Evolutionary conservation across 169 alveolate genomes (phyloP), one percentile per base, ranked within the genome.

Genomic region (Plasmodium adleri): DNA sequence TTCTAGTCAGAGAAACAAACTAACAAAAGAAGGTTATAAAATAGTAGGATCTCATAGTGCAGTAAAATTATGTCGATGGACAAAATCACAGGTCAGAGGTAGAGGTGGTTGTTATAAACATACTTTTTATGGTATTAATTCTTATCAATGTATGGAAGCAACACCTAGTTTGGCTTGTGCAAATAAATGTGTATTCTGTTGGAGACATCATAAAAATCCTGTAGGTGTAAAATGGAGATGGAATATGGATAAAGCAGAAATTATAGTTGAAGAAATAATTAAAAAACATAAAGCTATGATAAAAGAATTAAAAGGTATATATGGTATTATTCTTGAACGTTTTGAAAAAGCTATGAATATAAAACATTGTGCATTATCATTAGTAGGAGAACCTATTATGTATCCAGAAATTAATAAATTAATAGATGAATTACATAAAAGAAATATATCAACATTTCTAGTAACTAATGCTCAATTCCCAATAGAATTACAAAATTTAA

Each of bases 371-470:
- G 98, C 98, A 3, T 88, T 95, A 59, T 94, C 97, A 9, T 94
- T 96, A 66, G 98, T 96, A 2, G 98, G 98, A 28, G 98, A 96
- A 90, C 98, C 98, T n/a, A 95, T 96, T 28, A 95, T 96, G 97
- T 96, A 95, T 88, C 97, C 98, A 8, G 94, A 88, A 78, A 95
- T 96, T 78, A 96, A 96, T 85, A 95, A 95, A 88, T 88, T 96
- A 67, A 74, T 96, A 62, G 86, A 67, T 49, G 96, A 90, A 26
- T 92, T 96, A 71, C 98, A 96, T 76, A 78, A 90, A 58, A 64
- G 91, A 28, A 91, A 86, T 45, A 95, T 96, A 15, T 96, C 98
- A 13, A 92, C 97, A 1, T 96, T 96, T 74, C 90, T 96, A 73
- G 98, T 95, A 4, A 95, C 97, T 22, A 96, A 96, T 63, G 98